Base-by-base conservation (phyloP, 2,329 filamentous ascomycete genomes). In the Trichoderma brevicompactum region DNA sequence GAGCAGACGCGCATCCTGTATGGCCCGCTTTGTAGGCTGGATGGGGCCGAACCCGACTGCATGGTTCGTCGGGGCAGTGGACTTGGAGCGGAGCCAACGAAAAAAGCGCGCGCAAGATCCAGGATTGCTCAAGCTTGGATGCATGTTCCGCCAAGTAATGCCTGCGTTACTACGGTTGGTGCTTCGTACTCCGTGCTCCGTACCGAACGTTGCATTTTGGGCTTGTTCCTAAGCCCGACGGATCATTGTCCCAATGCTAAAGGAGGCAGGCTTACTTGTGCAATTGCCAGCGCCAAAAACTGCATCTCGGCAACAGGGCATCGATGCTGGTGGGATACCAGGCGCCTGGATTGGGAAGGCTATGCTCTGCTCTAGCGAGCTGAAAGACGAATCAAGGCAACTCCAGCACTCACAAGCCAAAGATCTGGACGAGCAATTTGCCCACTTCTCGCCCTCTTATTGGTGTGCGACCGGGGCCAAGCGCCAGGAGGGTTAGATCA, bases 41-140 rank as follows among this genome's bases (percentile, higher is more conserved):
- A 62, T 62, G 64, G 59, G 52, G 65, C 52, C 59, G 65, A 66
- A 66, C 60, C 65, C 65, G 65, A 64, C 65, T 64, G 63, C 55
- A 46, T 61, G 63, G 63, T 66, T 66, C 65, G 46, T 59, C 54
- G 55, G 65, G 55, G 49, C 41, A 48, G 59, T 55, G 59, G 64
- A 49, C 41, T 61, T 54, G 34, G 34, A 43, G 64, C 50, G 56
- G 56, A 65, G 55, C 56, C 64, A 61, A 54, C 52, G n/a, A 44
- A 49, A 65, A 65, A 65, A 49, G 64, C 64, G 64, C 56, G 64
- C 59, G 59, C 49, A 54, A 62, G 59, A 54, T 62, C 49, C 59
- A 46, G 59, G 40, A 54, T 36, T 32, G 12, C 46, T 13, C n/a
- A n/a, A 52, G 48, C 50, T 40, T 17, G 50, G 50, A 40, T 53